Evolutionary conservation across 805 yeast genomes (phyloP).

Genomic region (Lachancea mirantina): DNA sequence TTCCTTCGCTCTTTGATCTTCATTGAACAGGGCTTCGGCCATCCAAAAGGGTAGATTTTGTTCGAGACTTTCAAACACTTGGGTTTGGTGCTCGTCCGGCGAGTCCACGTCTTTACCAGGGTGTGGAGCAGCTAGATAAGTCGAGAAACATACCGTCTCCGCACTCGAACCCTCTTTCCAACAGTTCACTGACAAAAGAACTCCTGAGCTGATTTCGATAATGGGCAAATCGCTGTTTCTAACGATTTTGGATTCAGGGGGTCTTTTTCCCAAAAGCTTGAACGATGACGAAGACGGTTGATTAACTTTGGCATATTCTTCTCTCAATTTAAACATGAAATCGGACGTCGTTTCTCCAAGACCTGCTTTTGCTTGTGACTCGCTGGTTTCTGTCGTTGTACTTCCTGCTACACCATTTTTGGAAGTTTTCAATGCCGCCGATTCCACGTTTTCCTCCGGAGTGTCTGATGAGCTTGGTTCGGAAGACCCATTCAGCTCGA

Average conservation of each 20-base stretch:
- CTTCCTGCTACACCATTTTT: neutral
- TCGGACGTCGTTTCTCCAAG: constrained; percentile 12
- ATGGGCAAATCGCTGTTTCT: constrained; percentile 24
- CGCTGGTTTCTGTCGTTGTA: neutral
- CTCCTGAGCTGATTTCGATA: constrained; percentile 21
- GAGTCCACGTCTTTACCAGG: neutral
- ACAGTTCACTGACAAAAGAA: constrained; percentile 22
- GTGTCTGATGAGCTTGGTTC: neutral
- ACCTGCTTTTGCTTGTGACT: neutral
- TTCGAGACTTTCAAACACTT: constrained; percentile 34
- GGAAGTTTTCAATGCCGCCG: neutral
- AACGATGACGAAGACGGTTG: constrained; percentile 22
- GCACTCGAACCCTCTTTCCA: constrained; percentile 29
- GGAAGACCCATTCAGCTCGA: constrained; percentile 5
- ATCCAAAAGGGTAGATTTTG: constrained; percentile 56
- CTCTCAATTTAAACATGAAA: constrained; percentile 21
- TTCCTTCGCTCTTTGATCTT: constrained; percentile 38
- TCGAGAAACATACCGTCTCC: constrained; percentile 27
- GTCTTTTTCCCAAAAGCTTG: constrained; percentile 20
- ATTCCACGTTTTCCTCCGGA: constrained; percentile 1
- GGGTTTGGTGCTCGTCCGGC: constrained; percentile 4
- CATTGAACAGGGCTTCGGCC: constrained; percentile 44
- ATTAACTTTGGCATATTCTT: constrained; percentile 19
- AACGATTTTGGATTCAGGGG: constrained; percentile 22
- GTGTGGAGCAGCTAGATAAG: constrained; percentile 23